Percentiles rank a stretch among this genome's conserved stretches.
These are phyloP conservation scores for Suillus hirtellus DNA, from an alignment of 768 basidiomycete genomes.

Conservation along the genomic window DNA sequence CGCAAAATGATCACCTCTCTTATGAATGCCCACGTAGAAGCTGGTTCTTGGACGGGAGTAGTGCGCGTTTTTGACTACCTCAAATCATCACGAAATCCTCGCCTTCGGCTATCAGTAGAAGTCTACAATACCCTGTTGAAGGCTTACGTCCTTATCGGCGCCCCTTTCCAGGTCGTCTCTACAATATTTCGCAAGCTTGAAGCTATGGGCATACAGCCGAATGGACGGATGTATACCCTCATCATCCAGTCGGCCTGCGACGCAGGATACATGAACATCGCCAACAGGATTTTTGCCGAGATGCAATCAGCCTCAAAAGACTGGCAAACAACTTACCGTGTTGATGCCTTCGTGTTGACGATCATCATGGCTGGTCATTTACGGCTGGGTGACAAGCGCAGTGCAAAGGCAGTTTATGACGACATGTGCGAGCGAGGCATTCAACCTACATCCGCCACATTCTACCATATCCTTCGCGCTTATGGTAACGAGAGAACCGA, in stretches of 20 bases:
- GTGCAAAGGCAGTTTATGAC: constrained; percentile 66
- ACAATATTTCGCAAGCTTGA: constrained; percentile 60
- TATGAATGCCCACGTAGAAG: constrained; percentile 82
- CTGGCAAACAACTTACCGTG: constrained; percentile 38
- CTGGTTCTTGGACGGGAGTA: constrained; percentile 77
- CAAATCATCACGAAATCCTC: constrained; percentile 33
- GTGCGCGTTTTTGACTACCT: constrained; percentile 70
- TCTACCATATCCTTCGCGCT: constrained; percentile 62
- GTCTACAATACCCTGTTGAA: constrained; percentile 80
- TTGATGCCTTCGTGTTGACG: constrained; percentile 65
- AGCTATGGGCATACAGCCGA: constrained; percentile 52
- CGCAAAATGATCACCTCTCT: constrained; percentile 64
- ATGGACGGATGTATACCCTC: constrained; percentile 65
- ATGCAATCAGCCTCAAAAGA: constrained; percentile 52
- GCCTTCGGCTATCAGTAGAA: constrained; percentile 51
- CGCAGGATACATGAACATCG: constrained; percentile 60
- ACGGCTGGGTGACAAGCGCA: constrained; percentile 46
- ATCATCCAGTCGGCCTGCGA: constrained; percentile 84
- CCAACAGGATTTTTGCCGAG: constrained; percentile 64
- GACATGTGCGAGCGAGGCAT: constrained; percentile 71
- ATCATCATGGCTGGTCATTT: constrained; percentile 77
- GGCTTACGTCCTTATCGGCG: constrained; percentile 78
- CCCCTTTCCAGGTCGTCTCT: constrained; percentile 68
- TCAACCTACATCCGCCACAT: constrained; percentile 67
- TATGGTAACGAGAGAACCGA: constrained; percentile 52